Conservation (phyloP, 495 filamentous ascomycete species). For the Podospora didyma region DNA sequence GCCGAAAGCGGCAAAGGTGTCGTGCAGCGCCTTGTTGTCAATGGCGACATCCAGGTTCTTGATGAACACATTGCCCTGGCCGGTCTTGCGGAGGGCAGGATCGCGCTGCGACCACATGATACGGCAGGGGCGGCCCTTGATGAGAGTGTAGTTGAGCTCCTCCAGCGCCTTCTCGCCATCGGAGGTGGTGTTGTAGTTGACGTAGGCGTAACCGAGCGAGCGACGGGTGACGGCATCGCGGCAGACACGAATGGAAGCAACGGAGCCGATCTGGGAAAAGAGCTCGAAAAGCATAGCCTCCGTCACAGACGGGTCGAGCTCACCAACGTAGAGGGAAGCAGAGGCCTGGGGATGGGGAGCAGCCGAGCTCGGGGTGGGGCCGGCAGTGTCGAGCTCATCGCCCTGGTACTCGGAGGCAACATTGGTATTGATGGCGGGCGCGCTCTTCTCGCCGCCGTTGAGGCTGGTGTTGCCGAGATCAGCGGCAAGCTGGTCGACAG, state of each 20-base stretch:
- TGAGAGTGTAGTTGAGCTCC: slow-evolving; percentile 98
- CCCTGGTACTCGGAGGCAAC: slow-evolving; percentile 47
- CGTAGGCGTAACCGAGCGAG: slow-evolving; percentile 98
- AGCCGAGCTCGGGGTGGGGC: slow-evolving; percentile 68
- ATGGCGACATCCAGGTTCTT: slow-evolving; percentile 99
- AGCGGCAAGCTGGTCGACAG: slow-evolving; percentile 67
- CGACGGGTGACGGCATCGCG: slow-evolving; percentile 98
- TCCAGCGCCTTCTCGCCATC: slow-evolving; percentile 98
- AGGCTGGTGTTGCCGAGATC: slow-evolving; percentile 57
- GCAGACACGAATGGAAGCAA: slow-evolving; percentile 99
- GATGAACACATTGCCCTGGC: slow-evolving; percentile 99
- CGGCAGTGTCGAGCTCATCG: slow-evolving; percentile 55
- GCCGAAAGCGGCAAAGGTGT: slow-evolving; percentile 98
- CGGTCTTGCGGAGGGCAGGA: slow-evolving; percentile 97
- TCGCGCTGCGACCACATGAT: slow-evolving; percentile 99
- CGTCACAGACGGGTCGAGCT: slow-evolving; percentile 94
- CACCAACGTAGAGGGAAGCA: slow-evolving; percentile 97
- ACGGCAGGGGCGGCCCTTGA: slow-evolving; percentile 97
- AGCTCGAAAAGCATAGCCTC: slow-evolving; percentile 99
- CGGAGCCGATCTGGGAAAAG: slow-evolving; percentile 98
- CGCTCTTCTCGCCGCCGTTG: slow-evolving; percentile 60
- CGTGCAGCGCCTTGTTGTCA: slow-evolving; percentile 99
- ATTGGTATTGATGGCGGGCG: slow-evolving; percentile 65
- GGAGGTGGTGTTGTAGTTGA: slow-evolving; percentile 97
- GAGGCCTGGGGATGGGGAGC: slow-evolving; percentile 76